phyloP scores from a whole-genome alignment of 83 land plant species.

The Thuja plicata region DNA sequence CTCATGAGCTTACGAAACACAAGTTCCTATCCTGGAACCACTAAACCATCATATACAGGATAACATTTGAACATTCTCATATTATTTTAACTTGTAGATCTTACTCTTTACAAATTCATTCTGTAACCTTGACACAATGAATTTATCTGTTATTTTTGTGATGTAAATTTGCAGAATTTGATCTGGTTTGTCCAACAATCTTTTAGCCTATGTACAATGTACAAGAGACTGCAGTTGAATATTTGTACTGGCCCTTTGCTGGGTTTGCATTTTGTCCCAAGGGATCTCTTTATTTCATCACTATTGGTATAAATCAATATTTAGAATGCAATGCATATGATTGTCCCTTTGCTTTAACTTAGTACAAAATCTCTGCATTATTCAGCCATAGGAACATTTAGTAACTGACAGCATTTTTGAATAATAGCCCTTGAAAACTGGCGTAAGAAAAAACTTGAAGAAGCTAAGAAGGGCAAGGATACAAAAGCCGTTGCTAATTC shows the following conservation, averaged over 20 bases:
- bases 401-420: background rate
- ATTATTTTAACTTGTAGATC: background rate
- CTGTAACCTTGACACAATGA: background rate
- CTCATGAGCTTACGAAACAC: background rate
- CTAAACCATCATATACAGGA: background rate
- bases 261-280: background rate
- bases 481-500: conserved; percentile 23
- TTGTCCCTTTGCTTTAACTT: background rate
- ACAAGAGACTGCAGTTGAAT: background rate
- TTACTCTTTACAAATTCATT: background rate
- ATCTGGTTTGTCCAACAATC: background rate
- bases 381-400: background rate
- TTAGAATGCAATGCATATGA: background rate
- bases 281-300: background rate
- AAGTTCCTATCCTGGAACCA: background rate
- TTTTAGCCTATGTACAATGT: background rate
- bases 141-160: background rate
- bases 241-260: background rate
- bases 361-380: background rate
- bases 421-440: conserved; percentile 54
- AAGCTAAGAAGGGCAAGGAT: conserved; percentile 17
- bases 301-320: background rate
- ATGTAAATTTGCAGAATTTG: background rate
- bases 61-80: background rate
- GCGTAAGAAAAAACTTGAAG: conserved; percentile 59